Base-by-base conservation (phyloP, 495 filamentous ascomycete species). In the Aspergillus mulundensis region DNA sequence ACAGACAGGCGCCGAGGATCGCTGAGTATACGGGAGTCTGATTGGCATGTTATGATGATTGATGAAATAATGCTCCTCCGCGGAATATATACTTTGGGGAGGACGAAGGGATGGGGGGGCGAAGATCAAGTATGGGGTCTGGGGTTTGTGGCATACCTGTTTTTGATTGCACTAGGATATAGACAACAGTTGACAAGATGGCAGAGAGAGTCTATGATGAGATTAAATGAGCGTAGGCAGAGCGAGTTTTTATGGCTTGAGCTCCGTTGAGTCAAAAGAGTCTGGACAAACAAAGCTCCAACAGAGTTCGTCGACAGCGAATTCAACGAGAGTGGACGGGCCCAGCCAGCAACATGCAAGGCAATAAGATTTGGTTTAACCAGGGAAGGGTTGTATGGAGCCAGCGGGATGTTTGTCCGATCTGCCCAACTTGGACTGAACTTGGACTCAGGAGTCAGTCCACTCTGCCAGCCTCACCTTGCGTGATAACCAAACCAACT, bases 381-480 rank as follows among this genome's bases (percentile, higher is more conserved):
- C 48, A 43, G 24, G 24, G 47, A 28, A 41, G 41, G 32, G 36
- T 18, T 34, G 18, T 49, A 49, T 56, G 54, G 54, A 50, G 54
- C 54, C 46, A 50, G 30, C 50, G 54, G 42, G n/a, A 34, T 57
- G 24, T 50, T 57, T 57, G 46, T 57, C 47, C 18, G 46, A 28
- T 30, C 40, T 45, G 28, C 23, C 50, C 36, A 11, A 54, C 32
- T 36, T 10, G 32, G 32, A 15, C 25, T 36, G 21, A 11, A 54
- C 32, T 36, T 10, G 32, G 32, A 15, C 25, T 36, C 32, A 36
- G 32, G 32, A 36, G 32, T 36, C 32, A 48, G 41, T 43, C 42
- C 20, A 32, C 23, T n/a, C n/a, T 21, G 19, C 42, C 19, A 43
- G 54, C 54, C 54, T 57, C 54, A 51, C 34, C 49, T 50, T 58